Conservation (phyloP, 176 grass and related monocot species). For the sorghum (Sorghum bicolor) region Sorghum_bicolor_NCBIv3 NC_012871.2:23847501-23848000, state of each 20-base stretch:
- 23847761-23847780: background rate
- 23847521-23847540: no score
- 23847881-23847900: no score
- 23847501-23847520: no score
- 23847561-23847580: background rate
- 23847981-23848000: constrained; percentile 72
- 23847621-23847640: constrained; percentile 38
- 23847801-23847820: background rate
- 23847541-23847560: no score
- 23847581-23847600: constrained; percentile 49
- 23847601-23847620: constrained; percentile 59
- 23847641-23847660: constrained; percentile 47
- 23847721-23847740: background rate
- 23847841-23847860: background rate
- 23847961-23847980: constrained; percentile 70
- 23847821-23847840: background rate
- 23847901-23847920: background rate
- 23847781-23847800: background rate
- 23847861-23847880: no score
- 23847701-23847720: constrained; percentile 66
- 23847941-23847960: constrained; percentile 26
- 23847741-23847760: background rate
- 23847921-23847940: no score
- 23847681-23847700: constrained; percentile 79
- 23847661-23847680: constrained; percentile 64